Conservation (phyloP, 441 rosid genomes). For the Sinapis alba region DNA sequence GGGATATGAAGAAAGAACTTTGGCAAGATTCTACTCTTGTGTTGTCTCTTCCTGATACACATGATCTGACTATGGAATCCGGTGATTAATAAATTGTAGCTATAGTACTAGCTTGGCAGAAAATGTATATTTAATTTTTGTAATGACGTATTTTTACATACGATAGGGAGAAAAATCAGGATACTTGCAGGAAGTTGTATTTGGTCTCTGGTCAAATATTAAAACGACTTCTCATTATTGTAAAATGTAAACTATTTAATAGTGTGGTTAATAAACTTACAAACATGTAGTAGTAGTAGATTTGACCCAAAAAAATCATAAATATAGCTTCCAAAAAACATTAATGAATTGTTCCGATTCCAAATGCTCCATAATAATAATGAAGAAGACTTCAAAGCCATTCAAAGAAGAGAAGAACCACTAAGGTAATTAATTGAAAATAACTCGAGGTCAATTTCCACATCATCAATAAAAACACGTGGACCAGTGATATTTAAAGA, state of each 20-base stretch:
- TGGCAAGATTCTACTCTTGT: background rate
- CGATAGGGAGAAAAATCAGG: background rate
- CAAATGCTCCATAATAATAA: background rate
- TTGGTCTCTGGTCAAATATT: background rate
- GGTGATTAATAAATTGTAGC: background rate
- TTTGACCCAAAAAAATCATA: background rate
- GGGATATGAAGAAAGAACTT: background rate
- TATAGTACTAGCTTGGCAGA: background rate
- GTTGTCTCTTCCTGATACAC: background rate
- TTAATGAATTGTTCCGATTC: background rate
- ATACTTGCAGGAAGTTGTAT: background rate
- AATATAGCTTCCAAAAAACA: background rate
- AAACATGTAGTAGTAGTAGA: background rate
- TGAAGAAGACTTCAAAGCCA: background rate
- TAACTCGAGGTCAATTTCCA: conserved; percentile 1
- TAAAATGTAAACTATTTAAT: background rate
- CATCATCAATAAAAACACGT: conserved; percentile 22
- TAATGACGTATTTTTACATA: background rate
- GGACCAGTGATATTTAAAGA: conserved; percentile 31
- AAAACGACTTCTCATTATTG: background rate
- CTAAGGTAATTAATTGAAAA: background rate
- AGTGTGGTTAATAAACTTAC: background rate
- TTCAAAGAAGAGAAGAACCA: background rate
- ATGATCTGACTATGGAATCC: background rate
- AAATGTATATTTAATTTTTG: background rate